Evolutionary conservation across 1,139 yeast species (phyloP), one percentile per base, ranked within the genome.

Genomic region (Zygoascus hellenicus): DNA sequence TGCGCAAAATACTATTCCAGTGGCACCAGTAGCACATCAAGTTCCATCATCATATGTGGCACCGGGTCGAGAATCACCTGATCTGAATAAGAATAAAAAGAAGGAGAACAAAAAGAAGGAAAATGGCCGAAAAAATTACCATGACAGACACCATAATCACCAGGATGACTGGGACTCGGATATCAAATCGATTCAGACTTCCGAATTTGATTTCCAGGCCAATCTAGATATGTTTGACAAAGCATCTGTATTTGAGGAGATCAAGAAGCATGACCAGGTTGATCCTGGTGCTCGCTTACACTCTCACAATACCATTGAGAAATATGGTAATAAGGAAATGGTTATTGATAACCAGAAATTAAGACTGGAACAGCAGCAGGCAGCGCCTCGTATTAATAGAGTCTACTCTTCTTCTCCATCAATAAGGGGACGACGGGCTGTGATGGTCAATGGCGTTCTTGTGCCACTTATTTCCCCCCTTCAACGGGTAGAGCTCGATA

Each of bases 171-270:
- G 84, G 85, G 76, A 74, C 42, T 75, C 72, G 29, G 76, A 72
- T 45, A 74, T 79, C 52, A 66, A 77, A 35, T 79, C 74, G 17
- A 55, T 61, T 42, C 56, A 58, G 34, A 57, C 59, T 48, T 55
- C 59, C 6, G 97, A 89, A 54, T 90, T 90, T 67, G 97, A 90
- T 63, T 90, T 90, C 65, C 87, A 80, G 50, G 83, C 89, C 9
- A 87, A 85, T 60, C 73, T 89, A 55, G 83, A 84, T 28, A 78
- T 82, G 73, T 90, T 90, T 61, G 95, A 90, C 65, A 90, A 90
- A 64, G 72, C 76, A 52, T 73, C 82, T 6, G 92, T 89, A 5
- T 85, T 90, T 64, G 85, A 83, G 48, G 88, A 86, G 59, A 77
- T 89, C 60, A 80, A 81, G 45, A 75, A 74, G 54, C 69, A 72